Conservation (phyloP, 805 yeast genomes). For the Pichia phayaonensis region DNA sequence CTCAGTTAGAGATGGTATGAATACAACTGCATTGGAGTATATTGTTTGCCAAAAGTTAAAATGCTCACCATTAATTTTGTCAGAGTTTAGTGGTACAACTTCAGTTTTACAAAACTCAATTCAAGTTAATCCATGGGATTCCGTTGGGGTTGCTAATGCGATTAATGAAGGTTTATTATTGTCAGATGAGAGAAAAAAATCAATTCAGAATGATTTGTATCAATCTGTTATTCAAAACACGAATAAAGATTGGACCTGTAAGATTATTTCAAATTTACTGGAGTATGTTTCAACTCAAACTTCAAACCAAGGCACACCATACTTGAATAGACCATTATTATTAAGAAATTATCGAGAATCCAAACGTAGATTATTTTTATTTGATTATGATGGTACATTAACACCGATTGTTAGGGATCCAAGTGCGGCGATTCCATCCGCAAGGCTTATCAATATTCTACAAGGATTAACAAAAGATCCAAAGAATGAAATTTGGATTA, state of each 20-base stretch:
- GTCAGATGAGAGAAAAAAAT: constrained; percentile 37
- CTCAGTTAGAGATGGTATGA: constrained; percentile 92
- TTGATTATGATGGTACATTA: constrained; percentile 96
- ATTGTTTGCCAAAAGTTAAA: constrained; percentile 77
- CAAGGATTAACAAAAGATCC: constrained; percentile 63
- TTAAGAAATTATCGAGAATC: constrained; percentile 53
- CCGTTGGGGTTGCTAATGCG: constrained; percentile 83
- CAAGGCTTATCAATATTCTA: constrained; percentile 54
- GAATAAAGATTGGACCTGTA: constrained; percentile 72
- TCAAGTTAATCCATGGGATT: constrained; percentile 94
- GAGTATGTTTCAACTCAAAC: constrained; percentile 26
- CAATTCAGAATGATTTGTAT: constrained; percentile 48
- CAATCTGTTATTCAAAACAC: constrained; percentile 60
- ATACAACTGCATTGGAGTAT: constrained; percentile 88
- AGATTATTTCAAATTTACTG: constrained; percentile 41
- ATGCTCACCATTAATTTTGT: constrained; percentile 69
- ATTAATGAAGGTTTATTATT: constrained; percentile 62
- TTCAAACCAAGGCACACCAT: constrained; percentile 63
- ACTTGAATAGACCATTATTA: constrained; percentile 64
- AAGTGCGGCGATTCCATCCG: constrained; percentile 94
- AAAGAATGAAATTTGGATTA: constrained; percentile 84
- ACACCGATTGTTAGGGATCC: constrained; percentile 97
- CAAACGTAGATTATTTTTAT: constrained; percentile 66
- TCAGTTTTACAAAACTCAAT: constrained; percentile 64
- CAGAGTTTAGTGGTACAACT: constrained; percentile 91